phyloP scores from a whole-genome alignment of 768 basidiomycete species.

The Mycena capillaripes region DNA sequence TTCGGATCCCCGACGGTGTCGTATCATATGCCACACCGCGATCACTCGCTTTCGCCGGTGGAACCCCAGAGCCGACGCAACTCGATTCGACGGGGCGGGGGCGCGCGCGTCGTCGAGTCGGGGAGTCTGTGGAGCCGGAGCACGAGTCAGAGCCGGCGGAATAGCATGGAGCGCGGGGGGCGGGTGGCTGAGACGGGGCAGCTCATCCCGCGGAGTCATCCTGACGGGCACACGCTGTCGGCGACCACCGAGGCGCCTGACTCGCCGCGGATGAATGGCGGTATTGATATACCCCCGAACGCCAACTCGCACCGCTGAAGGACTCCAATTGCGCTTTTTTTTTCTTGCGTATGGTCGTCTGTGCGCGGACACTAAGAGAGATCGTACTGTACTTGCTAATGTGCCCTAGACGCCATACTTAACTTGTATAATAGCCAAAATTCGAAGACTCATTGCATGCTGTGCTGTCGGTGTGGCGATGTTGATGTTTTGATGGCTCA shows the following conservation, averaged over 20 bases:
- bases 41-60: constrained; percentile 63
- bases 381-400: constrained; percentile 33
- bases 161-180: constrained; percentile 73
- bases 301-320: constrained; percentile 22
- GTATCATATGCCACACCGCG: constrained; percentile 61
- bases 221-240: constrained; percentile 59
- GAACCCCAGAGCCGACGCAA: constrained; percentile 68
- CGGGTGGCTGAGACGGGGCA: constrained; percentile 79
- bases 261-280: constrained; percentile 39
- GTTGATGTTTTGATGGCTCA: neutral
- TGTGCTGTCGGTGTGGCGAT: neutral
- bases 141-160: constrained; percentile 63
- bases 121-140: constrained; percentile 52
- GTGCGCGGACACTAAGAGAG: constrained; percentile 30
- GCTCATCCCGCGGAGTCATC: constrained; percentile 63
- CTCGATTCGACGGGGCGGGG: constrained; percentile 57
- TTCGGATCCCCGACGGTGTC: constrained; percentile 78
- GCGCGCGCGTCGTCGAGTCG: constrained; percentile 50
- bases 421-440: constrained; percentile 29
- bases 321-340: neutral
- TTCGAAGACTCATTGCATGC: neutral
- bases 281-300: constrained; percentile 32
- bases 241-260: constrained; percentile 50
- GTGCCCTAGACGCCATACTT: constrained; percentile 20
- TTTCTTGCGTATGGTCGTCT: constrained; percentile 34